Percentiles rank a stretch among this genome's conserved stretches.
These are phyloP conservation scores for Leucocoprinus birnbaumii DNA, from an alignment of 768 basidiomycete species.

Conservation along the genomic window DNA sequence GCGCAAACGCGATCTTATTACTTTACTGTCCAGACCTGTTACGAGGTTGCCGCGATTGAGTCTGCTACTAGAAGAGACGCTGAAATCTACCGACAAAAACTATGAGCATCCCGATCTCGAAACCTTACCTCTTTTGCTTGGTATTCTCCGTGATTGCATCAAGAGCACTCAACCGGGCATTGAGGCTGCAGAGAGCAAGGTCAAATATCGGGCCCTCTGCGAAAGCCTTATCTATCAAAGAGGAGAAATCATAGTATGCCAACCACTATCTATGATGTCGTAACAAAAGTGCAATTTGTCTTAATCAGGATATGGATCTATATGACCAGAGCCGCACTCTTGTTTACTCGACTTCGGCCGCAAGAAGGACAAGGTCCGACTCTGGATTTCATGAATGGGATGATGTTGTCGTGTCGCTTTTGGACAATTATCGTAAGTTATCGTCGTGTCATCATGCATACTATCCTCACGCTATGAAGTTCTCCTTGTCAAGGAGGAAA, in stretches of 20 bases:
- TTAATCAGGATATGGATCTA: conserved; percentile 73
- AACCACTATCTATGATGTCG: not conserved
- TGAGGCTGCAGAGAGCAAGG: conserved; percentile 86
- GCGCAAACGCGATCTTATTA: conserved; percentile 73
- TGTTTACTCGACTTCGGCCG: conserved; percentile 62
- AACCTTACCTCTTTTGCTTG: conserved; percentile 67
- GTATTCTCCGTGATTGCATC: conserved; percentile 66
- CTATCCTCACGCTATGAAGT: conserved; percentile 38
- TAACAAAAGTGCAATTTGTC: not conserved
- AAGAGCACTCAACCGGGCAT: conserved; percentile 91
- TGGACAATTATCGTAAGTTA: conserved; percentile 74
- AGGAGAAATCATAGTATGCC: conserved; percentile 78
- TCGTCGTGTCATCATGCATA: not conserved
- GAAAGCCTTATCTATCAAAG: conserved; percentile 73
- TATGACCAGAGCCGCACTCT: conserved; percentile 74
- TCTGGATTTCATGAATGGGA: conserved; percentile 65
- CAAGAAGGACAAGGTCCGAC: conserved; percentile 59
- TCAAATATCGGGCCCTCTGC: conserved; percentile 80
- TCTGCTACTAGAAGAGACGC: conserved; percentile 67
- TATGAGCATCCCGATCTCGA: conserved; percentile 77
- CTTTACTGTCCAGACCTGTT: conserved; percentile 83
- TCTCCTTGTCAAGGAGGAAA: conserved; percentile 62
- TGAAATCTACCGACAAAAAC: conserved; percentile 63
- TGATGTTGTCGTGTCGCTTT: conserved; percentile 60
- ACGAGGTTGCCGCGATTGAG: conserved; percentile 83